Evolutionary conservation across 768 basidiomycete genomes (phyloP), one percentile per base, ranked within the genome.

Genomic region (Jaapia argillacea): DNA sequence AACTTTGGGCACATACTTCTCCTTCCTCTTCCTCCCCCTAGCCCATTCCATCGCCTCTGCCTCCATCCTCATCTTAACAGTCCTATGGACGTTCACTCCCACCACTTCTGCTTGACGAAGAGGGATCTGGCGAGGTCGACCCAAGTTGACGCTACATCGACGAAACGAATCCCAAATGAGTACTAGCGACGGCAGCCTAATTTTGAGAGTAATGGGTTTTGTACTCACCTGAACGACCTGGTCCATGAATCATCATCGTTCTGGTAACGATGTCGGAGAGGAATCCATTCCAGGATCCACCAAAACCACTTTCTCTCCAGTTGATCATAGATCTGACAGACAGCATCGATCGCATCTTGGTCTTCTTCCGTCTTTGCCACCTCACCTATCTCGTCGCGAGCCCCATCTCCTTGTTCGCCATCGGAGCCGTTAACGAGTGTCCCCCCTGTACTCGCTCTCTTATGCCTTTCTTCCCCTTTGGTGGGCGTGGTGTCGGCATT

Each of bases 201-300:
- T n/a, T n/a, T n/a, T n/a, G n/a, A n/a, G n/a, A n/a, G n/a, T n/a
- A n/a, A n/a, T n/a, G n/a, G n/a, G n/a, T n/a, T n/a, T n/a, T n/a
- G n/a, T n/a, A n/a, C n/a, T n/a, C n/a, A n/a, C n/a, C n/a, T n/a
- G n/a, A n/a, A n/a, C n/a, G n/a, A n/a, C n/a, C n/a, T n/a, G n/a
- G n/a, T n/a, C 28, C 28, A 33, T 10, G 10, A 10, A 10, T 10
- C 28, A 16, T 33, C 16, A 10, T 33, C 28, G 10, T 10, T 16
- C 28, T 33, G 28, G 10, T 33, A 16, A 10, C 28, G 35, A 21
- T 44, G 28, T 33, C 25, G 22, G 12, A 46, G 36, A 14, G 54
- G 54, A 1, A 56, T 6, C 7, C 46, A 33, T 41, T 56, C 55
- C 16, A 56, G 36, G 14, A 51, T 38, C 55, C 55, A 56, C 55